phyloP scores from a whole-genome alignment of 805 yeast genomes.

The Lipomyces anomalus region DNA sequence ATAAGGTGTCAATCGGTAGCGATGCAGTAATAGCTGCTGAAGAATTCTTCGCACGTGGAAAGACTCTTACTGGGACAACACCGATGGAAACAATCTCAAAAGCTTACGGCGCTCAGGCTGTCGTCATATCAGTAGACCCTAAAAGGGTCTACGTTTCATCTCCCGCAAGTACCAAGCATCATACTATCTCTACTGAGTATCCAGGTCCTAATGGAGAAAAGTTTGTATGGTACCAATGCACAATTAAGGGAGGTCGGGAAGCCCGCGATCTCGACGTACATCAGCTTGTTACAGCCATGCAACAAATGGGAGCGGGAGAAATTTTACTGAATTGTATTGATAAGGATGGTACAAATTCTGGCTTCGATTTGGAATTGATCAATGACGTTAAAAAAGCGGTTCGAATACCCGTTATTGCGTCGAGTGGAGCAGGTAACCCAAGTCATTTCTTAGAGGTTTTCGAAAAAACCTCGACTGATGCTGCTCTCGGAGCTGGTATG shows the following conservation, averaged over 20 bases:
- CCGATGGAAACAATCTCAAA: slow-evolving; percentile 92
- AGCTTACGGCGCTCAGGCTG: slow-evolving; percentile 95
- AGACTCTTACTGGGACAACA: slow-evolving; percentile 59
- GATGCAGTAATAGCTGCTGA: slow-evolving; percentile 95
- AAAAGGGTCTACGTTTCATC: slow-evolving; percentile 69
- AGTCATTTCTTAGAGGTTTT: slow-evolving; percentile 87
- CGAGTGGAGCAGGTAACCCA: slow-evolving; percentile 96
- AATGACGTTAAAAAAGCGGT: slow-evolving; percentile 71
- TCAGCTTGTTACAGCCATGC: slow-evolving; percentile 84
- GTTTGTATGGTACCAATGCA: slow-evolving; percentile 91
- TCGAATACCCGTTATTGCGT: slow-evolving; percentile 89
- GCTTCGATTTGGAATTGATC: slow-evolving; percentile 83
- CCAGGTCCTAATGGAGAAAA: slow-evolving; percentile 87
- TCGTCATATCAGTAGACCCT: slow-evolving; percentile 97
- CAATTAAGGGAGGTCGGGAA: slow-evolving; percentile 95
- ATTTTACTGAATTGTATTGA: slow-evolving; percentile 89
- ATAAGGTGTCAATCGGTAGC: slow-evolving; percentile 94
- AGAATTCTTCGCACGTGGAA: slow-evolving; percentile 56
- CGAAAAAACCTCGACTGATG: slow-evolving; percentile 75
- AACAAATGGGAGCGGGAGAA: slow-evolving; percentile 94
- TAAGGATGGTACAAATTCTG: slow-evolving; percentile 93
- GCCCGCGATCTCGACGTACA: slow-evolving; percentile 83
- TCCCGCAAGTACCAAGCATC: slow-evolving; percentile 57
- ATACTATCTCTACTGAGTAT: slow-evolving; percentile 53
- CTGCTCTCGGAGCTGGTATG: slow-evolving; percentile 98